Base-by-base conservation (phyloP, 495 filamentous ascomycete species). In the Daldinia decipiens region DNA sequence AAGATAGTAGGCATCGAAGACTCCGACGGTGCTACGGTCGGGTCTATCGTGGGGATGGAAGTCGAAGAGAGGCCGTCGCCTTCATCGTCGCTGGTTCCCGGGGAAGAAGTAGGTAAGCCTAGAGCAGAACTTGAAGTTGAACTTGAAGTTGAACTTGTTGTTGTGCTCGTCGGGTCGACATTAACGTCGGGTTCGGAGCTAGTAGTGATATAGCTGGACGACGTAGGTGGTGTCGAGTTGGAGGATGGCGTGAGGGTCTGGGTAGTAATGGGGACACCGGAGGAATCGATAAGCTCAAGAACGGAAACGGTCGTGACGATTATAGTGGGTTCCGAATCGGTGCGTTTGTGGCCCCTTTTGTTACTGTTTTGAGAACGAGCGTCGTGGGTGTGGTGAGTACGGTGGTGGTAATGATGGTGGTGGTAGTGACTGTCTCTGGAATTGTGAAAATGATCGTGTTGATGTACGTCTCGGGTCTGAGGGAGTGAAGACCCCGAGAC, bases 401-500 rank as follows among this genome's bases (percentile, higher is more conserved):
- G 64, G 65, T 71, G 78, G 63, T 76, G 76, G 26, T 76, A 69
- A 34, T 72, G 68, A 58, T 77, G 69, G 43, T 77, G 75, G 43
- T 77, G 75, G 63, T 77, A 74, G 63, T 79, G 77, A 60, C 54
- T 72, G 56, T 76, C 63, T 65, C 60, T 75, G 56, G 57, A 64
- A 65, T 67, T 73, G 70, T 68, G 70, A 59, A 71, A 76, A 76
- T 75, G 78, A 75, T 67, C 66, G 73, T 78, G 75, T 68, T 76
- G 65, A 73, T 74, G 70, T 72, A 76, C 70, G 76, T 75, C 73
- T 76, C 80, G 83, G 82, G 81, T 75, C 83, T 85, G 83, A 85
- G 79, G 69, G 83, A 85, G 83, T 84, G 83, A 83, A 83, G 83
- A 76, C 81, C 82, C 81, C 77, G 73, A 77, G 72, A 74, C 78